Percentiles rank a stretch among this genome's conserved stretches.
Conservation (phyloP, 176 grass and related monocot species). For the Oryza meyeriana region DNA sequence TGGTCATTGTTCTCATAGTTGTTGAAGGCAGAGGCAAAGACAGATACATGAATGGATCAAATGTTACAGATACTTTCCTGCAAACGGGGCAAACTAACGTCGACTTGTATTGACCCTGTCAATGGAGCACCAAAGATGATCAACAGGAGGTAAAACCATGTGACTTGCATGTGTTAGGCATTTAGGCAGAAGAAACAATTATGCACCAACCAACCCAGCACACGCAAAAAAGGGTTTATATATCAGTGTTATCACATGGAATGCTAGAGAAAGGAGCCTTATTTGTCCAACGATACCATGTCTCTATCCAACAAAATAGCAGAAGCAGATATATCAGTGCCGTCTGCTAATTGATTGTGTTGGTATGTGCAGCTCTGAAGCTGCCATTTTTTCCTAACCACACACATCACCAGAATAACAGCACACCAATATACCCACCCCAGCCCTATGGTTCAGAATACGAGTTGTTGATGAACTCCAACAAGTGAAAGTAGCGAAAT, state of each 20-base stretch:
- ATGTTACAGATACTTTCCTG: conserved; percentile 88
- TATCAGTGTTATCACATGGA: not conserved
- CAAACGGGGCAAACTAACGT: conserved; percentile 88
- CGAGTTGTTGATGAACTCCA: not conserved
- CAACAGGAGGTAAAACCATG: conserved; percentile 10
- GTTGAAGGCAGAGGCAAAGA: conserved; percentile 87
- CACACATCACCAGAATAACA: not conserved
- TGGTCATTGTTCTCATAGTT: conserved; percentile 85
- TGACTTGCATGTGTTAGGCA: not conserved
- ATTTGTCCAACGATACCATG: not conserved
- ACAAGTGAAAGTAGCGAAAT: not conserved
- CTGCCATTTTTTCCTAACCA: not conserved
- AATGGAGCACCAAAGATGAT: conserved; percentile 37
- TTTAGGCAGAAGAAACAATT: not conserved
- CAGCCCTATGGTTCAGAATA: not conserved
- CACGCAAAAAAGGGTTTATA: not conserved
- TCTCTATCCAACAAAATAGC: not conserved
- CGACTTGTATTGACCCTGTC: conserved; percentile 95
- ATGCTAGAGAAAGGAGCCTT: not conserved
- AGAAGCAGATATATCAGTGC: not conserved
- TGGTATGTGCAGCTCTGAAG: not conserved
- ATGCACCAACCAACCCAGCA: not conserved
- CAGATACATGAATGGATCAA: conserved; percentile 97
- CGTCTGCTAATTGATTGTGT: not conserved
- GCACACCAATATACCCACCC: not conserved